phyloP scores from a whole-genome alignment of 139 green algal species.

The Volvox africanus region DNA sequence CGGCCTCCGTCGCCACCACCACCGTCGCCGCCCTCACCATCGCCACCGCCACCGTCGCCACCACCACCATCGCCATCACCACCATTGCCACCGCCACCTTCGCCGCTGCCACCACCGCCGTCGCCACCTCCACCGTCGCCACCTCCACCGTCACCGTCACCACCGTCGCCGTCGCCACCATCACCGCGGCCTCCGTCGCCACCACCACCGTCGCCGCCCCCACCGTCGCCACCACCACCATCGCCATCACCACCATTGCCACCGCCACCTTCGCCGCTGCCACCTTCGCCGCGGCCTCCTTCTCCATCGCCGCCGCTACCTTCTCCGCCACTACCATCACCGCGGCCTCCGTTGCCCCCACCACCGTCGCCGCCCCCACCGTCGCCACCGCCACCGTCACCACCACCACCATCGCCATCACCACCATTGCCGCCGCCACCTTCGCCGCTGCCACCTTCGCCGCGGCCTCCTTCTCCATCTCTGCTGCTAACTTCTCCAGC shows the following conservation, averaged over 20 bases:
- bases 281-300: background rate
- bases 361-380: background rate
- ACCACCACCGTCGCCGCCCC: background rate
- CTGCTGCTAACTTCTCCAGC: background rate
- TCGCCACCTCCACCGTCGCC: background rate
- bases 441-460: background rate
- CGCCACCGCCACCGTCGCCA: background rate
- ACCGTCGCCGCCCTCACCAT: background rate
- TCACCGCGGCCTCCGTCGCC: background rate
- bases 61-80: background rate
- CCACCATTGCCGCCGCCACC: background rate
- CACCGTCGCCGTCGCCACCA: background rate
- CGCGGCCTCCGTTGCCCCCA: background rate
- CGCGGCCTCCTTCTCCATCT: background rate
- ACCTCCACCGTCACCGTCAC: background rate
- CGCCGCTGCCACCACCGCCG: background rate
- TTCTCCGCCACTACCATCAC: background rate
- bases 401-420: background rate
- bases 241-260: background rate
- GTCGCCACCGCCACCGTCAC: background rate
- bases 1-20: background rate
- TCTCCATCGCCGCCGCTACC: background rate
- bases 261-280: background rate
- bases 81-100: background rate
- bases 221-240: background rate